A percentile compares a stretch with the other conserved stretches of the same genome.
These are phyloP conservation scores for Orbilia blumenaviensis DNA, from an alignment of 2,329 filamentous ascomycete species.

Conservation along the genomic window DNA sequence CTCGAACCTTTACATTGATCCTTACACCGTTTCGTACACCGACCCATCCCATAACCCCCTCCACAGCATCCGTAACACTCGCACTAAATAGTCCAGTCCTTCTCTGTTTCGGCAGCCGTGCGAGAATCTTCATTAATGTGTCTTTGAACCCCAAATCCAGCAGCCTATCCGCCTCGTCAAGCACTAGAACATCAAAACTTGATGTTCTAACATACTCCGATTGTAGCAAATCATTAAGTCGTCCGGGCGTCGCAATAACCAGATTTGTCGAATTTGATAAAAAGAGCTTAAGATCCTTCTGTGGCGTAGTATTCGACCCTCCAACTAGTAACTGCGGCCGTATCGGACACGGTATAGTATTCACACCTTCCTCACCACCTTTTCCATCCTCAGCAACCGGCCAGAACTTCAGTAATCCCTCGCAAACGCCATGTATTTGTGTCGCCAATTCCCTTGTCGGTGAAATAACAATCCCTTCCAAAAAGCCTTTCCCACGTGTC, in stretches of 20 bases:
- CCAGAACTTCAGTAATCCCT: constrained; percentile 79
- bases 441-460: constrained; percentile 87
- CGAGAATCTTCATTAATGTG: constrained; percentile 84
- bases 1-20: constrained; percentile 85
- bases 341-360: constrained; percentile 61
- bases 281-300: constrained; percentile 87
- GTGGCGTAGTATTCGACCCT: constrained; percentile 76
- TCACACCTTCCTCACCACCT: constrained; percentile 37
- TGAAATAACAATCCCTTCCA: constrained; percentile 89
- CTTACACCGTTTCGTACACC: constrained; percentile 94
- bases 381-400: constrained; percentile 61
- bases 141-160: constrained; percentile 94
- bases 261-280: constrained; percentile 85
- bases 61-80: constrained; percentile 90
- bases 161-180: constrained; percentile 93
- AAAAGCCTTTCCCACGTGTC: constrained; percentile 77
- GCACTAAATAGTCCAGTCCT: constrained; percentile 94
- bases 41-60: constrained; percentile 85
- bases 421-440: constrained; percentile 85
- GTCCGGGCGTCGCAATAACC: constrained; percentile 87
- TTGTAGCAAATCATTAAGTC: constrained; percentile 84
- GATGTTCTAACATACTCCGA: constrained; percentile 88
- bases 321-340: constrained; percentile 89
- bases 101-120: constrained; percentile 86
- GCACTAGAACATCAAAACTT: constrained; percentile 87